Base-by-base conservation (phyloP, 169 alveolate genomes). In the Plasmodium malariae region DNA sequence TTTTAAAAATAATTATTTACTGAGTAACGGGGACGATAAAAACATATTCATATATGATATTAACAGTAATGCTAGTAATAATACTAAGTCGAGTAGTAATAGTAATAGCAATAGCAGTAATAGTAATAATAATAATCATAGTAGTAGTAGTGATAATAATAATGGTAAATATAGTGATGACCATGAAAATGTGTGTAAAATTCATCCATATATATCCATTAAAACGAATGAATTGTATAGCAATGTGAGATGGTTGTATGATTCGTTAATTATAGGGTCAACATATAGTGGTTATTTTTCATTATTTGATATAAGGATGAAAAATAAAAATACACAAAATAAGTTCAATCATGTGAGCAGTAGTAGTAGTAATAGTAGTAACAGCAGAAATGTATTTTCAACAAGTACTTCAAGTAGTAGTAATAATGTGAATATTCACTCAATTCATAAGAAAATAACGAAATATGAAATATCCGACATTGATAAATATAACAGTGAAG, bases 271-370 rank as follows among this genome's bases (percentile, higher is more conserved):
- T 24, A 76, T 76, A 14, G 88, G 88, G 0, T 59, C 88, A 0
- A 76, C 88, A 0, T 76, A 76, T 68, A 76, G 88, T 76, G 88
- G 88, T 3, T 76, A 76, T 49, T 76, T 76, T 51, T 76, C 88
- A 51, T 36, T 76, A 32, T 76, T 76, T 76, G 88, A 76, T 45
- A 76, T 76, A 32, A 26, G 88, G 3, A 76, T 76, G 88, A 76
- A 62, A 37, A 76, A 74, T 60, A 45, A 12, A 19, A 59, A 30
- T 36, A 36, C 12, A 3, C 9, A 6, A 7, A 9, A 36, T 74
- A 65, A 21, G 1, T 19, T 30, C 21, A 34, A 32, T 40, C 34
- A 28, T 67, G 37, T 14, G 3, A 12, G 37, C 21, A 48, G 28
- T 24, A 4, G 19, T 12, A 54, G 28, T 21, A 2, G 7, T 26